A percentile compares a stretch with the other conserved stretches of the same genome.
These are phyloP conservation scores for Fusarium tjaetaba DNA, from an alignment of 2,329 filamentous ascomycete genomes.

Conservation along the genomic window DNA sequence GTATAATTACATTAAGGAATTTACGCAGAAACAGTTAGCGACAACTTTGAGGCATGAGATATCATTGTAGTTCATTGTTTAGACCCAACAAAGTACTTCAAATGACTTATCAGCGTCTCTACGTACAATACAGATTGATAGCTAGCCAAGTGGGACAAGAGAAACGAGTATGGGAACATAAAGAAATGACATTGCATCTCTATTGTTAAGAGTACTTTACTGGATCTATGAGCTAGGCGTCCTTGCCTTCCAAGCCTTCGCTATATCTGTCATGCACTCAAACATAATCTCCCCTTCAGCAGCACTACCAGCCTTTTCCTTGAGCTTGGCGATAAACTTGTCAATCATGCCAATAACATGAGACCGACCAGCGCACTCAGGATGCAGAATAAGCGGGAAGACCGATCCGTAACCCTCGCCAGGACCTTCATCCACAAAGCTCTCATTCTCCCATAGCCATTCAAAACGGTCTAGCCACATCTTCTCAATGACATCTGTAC, in stretches of 20 bases:
- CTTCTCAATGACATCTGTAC: background rate
- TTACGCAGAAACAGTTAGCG: accelerated
- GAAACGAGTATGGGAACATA: no score
- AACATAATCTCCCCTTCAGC: background rate
- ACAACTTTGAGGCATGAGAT: accelerated
- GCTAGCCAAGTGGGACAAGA: background rate
- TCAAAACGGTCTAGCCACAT: background rate
- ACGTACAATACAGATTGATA: accelerated
- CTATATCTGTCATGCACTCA: background rate
- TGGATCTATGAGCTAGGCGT: accelerated
- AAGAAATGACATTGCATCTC: accelerated
- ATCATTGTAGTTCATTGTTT: accelerated
- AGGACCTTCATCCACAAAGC: background rate
- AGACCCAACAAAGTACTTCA: no score
- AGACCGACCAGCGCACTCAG: background rate
- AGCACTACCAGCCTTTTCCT: background rate
- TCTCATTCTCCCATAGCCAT: background rate
- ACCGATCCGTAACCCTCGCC: background rate
- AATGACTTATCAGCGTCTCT: no score
- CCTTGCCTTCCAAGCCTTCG: background rate
- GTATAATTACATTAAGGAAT: accelerated
- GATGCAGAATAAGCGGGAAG: background rate
- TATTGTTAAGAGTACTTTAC: accelerated
- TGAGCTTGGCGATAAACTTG: background rate
- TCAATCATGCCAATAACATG: background rate